phyloP scores from a whole-genome alignment of 148 eudicot species.

The Chenopodium formosanum region DNA sequence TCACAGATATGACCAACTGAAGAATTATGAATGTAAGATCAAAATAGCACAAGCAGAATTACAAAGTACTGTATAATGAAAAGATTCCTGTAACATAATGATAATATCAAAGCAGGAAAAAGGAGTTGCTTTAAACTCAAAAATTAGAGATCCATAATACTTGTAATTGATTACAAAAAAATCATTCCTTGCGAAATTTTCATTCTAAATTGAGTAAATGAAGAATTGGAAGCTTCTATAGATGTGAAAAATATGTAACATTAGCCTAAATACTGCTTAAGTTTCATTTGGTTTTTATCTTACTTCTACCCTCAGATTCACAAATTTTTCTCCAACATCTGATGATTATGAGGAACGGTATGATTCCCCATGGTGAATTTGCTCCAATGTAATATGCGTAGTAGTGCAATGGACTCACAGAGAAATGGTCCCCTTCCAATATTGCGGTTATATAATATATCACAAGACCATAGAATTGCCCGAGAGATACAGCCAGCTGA shows the following conservation, averaged over 20 bases:
- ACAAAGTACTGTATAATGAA: neutral
- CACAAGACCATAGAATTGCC: conserved; percentile 84
- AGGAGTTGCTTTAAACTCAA: neutral
- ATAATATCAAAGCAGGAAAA: too few species aligned
- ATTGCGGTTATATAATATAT: conserved; percentile 70
- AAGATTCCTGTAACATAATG: neutral
- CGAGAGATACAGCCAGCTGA: conserved; percentile 68
- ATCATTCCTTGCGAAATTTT: too few species aligned
- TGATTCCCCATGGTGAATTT: conserved; percentile 68
- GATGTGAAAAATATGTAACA: neutral
- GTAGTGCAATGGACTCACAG: conserved; percentile 47
- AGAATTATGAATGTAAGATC: too few species aligned
- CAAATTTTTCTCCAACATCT: conserved; percentile 87
- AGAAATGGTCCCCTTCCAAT: conserved; percentile 77
- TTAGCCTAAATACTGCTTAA: neutral
- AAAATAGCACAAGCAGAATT: too few species aligned
- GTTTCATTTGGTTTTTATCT: conserved; percentile 53
- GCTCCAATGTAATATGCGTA: conserved; percentile 69
- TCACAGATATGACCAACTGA: too few species aligned
- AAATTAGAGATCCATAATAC: neutral
- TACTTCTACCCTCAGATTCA: conserved; percentile 51
- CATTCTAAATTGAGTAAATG: neutral
- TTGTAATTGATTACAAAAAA: too few species aligned
- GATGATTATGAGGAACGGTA: conserved; percentile 59
- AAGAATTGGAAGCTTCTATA: neutral